phyloP scores from a whole-genome alignment of 768 basidiomycete genomes.

The Zangia roseola region DNA sequence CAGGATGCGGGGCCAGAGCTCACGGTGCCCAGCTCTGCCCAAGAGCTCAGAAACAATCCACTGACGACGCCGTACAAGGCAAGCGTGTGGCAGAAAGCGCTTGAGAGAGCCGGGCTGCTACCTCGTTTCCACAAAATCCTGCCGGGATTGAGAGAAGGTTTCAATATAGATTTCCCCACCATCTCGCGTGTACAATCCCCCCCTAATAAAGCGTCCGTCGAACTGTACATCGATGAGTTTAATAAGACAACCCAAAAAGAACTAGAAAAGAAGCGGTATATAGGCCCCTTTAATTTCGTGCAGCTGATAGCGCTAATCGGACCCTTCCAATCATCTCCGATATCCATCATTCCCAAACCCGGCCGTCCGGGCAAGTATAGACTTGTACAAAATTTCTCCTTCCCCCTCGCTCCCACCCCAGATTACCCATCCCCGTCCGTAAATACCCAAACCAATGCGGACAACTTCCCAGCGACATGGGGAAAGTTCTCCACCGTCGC shows the following conservation, averaged over 20 bases:
- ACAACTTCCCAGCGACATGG: constrained; percentile 42
- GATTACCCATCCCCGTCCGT: too few species aligned
- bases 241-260: neutral
- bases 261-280: neutral
- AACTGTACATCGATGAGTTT: neutral
- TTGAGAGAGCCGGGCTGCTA: neutral
- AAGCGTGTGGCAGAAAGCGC: constrained; percentile 2
- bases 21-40: constrained; percentile 11
- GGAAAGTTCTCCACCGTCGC: constrained; percentile 38
- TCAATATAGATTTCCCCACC: constrained; percentile 10
- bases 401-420: constrained; percentile 9
- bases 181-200: neutral
- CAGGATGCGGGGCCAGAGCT: neutral
- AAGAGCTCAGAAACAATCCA: too few species aligned
- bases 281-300: neutral
- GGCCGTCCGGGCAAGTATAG: constrained; percentile 27
- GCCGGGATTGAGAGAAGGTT: neutral
- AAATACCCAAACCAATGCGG: constrained; percentile 33
- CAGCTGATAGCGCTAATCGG: neutral
- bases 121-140: neutral
- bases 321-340: constrained; percentile 17
- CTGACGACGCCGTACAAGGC: constrained; percentile 5
- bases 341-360: constrained; percentile 35
- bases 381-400: constrained; percentile 29
- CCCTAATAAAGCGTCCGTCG: constrained; percentile 9